A percentile compares a stretch with the other conserved stretches of the same genome.
These are phyloP conservation scores for Rhexocercosporidium sp. DNA, from an alignment of 2,329 filamentous ascomycete species.

Conservation along the genomic window DNA sequence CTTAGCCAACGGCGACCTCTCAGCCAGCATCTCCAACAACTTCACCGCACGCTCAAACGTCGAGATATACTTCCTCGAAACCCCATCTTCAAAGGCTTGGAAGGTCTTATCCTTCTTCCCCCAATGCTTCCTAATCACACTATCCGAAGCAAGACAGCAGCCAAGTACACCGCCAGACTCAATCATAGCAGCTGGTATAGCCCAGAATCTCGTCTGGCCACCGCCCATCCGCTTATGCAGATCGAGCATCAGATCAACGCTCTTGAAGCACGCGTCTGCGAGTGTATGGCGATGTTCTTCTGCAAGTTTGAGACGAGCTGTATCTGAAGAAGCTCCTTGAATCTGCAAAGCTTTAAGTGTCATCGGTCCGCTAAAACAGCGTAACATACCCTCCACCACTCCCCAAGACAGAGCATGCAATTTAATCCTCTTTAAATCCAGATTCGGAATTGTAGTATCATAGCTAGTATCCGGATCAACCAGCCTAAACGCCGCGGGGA, in stretches of 20 bases:
- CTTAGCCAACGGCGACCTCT: not conserved
- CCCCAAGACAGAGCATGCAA: not conserved
- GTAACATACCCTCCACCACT: not conserved
- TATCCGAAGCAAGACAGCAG: not conserved
- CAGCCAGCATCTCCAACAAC: not conserved
- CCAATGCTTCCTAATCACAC: not conserved
- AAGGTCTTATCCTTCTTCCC: not conserved
- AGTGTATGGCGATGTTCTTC: conserved; percentile 3
- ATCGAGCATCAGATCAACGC: not conserved
- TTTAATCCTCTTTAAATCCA: not conserved
- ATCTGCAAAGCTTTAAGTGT: not conserved
- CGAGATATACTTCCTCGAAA: not conserved
- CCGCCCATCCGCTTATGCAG: not conserved
- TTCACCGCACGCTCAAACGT: not conserved
- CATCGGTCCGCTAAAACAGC: not conserved
- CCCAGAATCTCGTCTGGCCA: not conserved
- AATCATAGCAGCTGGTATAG: conserved; percentile 1
- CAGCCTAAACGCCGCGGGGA: not conserved
- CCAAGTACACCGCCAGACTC: not conserved
- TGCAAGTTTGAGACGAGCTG: not conserved
- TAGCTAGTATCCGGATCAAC: not conserved
- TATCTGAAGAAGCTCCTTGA: not conserved
- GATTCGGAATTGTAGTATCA: not conserved
- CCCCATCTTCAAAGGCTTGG: not conserved
- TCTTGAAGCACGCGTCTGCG: not conserved